A percentile compares a stretch with the other conserved stretches of the same genome.
Conservation (phyloP, 768 basidiomycete species). For the Kwoniella bestiolae region DNA sequence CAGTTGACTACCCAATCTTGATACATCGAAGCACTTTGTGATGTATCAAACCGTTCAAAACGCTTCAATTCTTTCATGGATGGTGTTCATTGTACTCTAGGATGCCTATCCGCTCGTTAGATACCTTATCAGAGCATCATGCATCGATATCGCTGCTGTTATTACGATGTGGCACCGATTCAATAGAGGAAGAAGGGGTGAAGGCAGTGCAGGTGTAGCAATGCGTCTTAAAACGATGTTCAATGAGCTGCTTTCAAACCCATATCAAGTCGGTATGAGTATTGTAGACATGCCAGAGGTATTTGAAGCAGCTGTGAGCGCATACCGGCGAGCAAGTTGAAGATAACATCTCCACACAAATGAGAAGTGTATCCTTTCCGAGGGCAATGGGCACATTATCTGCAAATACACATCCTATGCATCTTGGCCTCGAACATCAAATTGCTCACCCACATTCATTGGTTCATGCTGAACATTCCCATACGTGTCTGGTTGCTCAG, state of each 20-base stretch:
- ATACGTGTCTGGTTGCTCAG: neutral
- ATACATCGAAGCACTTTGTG: neutral
- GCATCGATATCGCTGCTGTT: slow-evolving; percentile 8
- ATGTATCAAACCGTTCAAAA: neutral
- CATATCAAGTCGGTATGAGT: neutral
- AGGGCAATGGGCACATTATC: too few species aligned
- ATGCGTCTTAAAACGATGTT: neutral
- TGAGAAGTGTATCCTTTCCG: neutral
- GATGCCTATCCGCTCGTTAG: neutral
- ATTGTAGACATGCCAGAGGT: neutral
- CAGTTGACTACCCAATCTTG: neutral
- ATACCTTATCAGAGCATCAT: neutral
- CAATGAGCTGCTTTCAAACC: neutral
- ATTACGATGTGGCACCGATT: neutral
- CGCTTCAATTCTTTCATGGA: neutral
- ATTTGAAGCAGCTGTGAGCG: neutral
- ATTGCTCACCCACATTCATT: neutral
- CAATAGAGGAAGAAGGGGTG: neutral
- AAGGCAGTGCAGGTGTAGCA: neutral
- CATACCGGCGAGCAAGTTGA: neutral
- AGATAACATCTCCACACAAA: neutral
- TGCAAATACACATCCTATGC: neutral
- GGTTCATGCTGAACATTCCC: neutral
- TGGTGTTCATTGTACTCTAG: neutral
- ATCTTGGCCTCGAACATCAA: too few species aligned